Percentiles rank a stretch among this genome's conserved stretches.
phyloP scores from a whole-genome alignment of 1,284 basidiomycete species.

The Tremellales sp. region DNA sequence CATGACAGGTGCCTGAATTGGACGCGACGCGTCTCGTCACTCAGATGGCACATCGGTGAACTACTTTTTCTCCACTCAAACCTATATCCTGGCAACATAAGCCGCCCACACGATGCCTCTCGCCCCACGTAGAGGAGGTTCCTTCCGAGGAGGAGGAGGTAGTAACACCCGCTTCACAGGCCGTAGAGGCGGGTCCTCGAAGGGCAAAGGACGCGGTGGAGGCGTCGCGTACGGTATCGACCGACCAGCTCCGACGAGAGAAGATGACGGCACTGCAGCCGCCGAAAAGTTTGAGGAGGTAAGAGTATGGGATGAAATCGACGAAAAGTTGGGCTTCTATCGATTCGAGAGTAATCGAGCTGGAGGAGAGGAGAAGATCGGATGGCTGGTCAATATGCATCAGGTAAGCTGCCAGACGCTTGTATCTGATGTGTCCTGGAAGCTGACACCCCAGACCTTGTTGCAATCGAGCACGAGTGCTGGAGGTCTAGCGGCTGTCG shows the following conservation, averaged over 20 bases:
- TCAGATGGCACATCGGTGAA: background rate
- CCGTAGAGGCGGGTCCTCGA: conserved; percentile 16
- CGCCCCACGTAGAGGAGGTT: background rate
- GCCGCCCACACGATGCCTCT: background rate
- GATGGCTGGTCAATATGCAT: conserved; percentile 99
- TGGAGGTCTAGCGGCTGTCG: conserved; percentile 81
- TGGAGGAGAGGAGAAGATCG: conserved; percentile 67
- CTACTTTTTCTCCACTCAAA: background rate
- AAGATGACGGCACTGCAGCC: conserved; percentile 79
- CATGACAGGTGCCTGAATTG: background rate
- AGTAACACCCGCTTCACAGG: conserved; percentile 46
- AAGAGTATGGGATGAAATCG: conserved; percentile 73
- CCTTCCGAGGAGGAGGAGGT: conserved; percentile 43
- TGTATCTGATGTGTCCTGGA: background rate
- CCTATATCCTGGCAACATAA: background rate
- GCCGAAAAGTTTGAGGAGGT: conserved; percentile 79
- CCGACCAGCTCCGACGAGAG: conserved; percentile 57
- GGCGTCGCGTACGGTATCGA: conserved; percentile 32
- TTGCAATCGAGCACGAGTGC: conserved; percentile 77
- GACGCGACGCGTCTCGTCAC: conserved; percentile 1
- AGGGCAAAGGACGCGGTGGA: conserved; percentile 11
- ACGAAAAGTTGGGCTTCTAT: conserved; percentile 87
- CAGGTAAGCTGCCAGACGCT: conserved; percentile 58
- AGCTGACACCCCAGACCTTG: conserved; percentile 58
- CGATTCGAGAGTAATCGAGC: conserved; percentile 57